Conservation (phyloP, 129 eudicot species). For the Mikania micrantha region DNA sequence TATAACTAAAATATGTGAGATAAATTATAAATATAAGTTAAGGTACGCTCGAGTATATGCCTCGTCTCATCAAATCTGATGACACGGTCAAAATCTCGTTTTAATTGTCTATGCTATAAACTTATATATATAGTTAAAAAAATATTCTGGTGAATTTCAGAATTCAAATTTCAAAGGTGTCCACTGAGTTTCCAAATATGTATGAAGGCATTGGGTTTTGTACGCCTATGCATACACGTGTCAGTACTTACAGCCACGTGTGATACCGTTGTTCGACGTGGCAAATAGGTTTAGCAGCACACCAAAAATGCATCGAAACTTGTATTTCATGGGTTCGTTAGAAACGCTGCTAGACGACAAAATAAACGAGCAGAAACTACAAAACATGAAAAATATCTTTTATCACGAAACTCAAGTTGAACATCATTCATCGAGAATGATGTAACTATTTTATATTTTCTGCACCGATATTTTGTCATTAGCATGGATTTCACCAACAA, state of each 20-base stretch:
- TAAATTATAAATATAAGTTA: too few species aligned
- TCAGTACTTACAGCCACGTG: constrained; percentile 11
- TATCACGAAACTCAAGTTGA: constrained; percentile 10
- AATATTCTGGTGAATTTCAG: neutral
- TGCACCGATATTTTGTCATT: neutral
- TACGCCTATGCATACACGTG: constrained; percentile 18
- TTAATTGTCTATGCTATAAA: too few species aligned
- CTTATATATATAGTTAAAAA: neutral
- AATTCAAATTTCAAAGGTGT: neutral
- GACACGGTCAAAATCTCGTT: too few species aligned
- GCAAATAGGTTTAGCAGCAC: constrained; percentile 10
- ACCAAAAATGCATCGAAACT: constrained; percentile 25
- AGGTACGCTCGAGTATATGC: too few species aligned
- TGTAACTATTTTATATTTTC: neutral
- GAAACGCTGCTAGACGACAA: constrained; percentile 13
- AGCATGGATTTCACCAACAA: constrained; percentile 2
- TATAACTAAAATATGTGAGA: too few species aligned
- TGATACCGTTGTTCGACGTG: constrained; percentile 24
- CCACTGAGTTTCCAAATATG: constrained; percentile 13
- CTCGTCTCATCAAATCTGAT: too few species aligned
- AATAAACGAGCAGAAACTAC: neutral
- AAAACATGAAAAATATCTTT: neutral
- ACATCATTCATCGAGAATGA: constrained; percentile 7
- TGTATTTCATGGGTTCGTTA: constrained; percentile 20
- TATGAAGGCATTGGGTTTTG: too few species aligned